A percentile compares a stretch with the other conserved stretches of the same genome.
phyloP scores from a whole-genome alignment of 805 yeast species.

The Schwanniomyces yamadae region DNA sequence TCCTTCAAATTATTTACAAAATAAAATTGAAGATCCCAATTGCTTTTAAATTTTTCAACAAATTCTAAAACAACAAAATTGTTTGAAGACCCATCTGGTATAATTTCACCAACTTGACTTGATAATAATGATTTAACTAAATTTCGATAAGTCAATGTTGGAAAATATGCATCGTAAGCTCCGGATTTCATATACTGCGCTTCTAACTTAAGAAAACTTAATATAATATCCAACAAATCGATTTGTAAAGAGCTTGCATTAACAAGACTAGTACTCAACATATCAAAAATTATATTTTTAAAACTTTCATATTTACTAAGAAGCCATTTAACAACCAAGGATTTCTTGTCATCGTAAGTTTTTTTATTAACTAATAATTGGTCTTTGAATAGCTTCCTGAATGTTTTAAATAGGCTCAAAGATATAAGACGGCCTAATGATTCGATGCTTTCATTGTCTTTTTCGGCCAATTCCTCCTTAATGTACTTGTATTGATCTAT shows the following conservation, averaged over 20 bases:
- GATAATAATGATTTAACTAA: conserved; percentile 33
- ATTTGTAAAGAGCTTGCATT: conserved; percentile 52
- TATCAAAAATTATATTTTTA: conserved; percentile 43
- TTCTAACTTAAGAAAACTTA: conserved; percentile 59
- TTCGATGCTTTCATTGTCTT: conserved; percentile 25
- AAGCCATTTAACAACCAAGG: conserved; percentile 61
- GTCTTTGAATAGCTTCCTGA: conserved; percentile 46
- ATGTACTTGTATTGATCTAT: conserved; percentile 36
- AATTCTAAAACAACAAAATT: conserved; percentile 57
- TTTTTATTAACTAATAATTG: conserved; percentile 38
- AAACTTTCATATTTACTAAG: conserved; percentile 54
- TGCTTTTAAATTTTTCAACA: conserved; percentile 48
- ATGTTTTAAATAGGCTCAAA: conserved; percentile 44
- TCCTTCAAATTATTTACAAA: conserved; percentile 53
- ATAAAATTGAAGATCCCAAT: conserved; percentile 78
- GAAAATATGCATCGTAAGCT: conserved; percentile 58
- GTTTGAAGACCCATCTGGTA: conserved; percentile 48
- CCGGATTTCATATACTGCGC: conserved; percentile 50
- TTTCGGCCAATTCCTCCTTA: conserved; percentile 13
- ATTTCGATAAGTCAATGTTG: conserved; percentile 50
- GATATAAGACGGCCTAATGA: conserved; percentile 40
- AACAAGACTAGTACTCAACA: conserved; percentile 40
- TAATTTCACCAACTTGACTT: conserved; percentile 34
- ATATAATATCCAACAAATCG: conserved; percentile 51
- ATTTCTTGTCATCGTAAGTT: conserved; percentile 43